Evolutionary conservation across 164 flowering plant species (phyloP).

Genomic region (Tetrastigma voinierianum): DNA sequence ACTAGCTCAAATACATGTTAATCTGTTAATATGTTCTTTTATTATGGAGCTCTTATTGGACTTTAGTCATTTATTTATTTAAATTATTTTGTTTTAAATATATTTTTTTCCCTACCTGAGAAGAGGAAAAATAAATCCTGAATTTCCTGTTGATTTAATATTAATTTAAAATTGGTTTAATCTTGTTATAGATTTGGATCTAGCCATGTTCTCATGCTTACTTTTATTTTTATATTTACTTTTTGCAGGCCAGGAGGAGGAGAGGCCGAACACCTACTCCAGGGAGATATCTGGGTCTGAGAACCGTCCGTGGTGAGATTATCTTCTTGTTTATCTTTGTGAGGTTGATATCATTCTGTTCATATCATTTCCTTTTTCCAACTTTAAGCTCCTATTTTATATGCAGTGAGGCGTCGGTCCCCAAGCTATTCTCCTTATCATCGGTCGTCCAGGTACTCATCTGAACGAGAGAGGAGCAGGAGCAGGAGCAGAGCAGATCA

Average conservation of each 20-base stretch:
- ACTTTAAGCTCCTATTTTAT: background rate
- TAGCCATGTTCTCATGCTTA: conserved; percentile 5
- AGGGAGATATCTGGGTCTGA: conserved; percentile 78
- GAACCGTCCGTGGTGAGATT: conserved; percentile 49
- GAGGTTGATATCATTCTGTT: background rate
- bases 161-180: too few species aligned
- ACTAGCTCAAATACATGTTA: background rate
- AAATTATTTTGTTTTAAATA: background rate
- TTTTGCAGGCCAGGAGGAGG: conserved; percentile 59
- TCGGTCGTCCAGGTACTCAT: conserved; percentile 39
- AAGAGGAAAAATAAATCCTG: too few species aligned
- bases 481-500: conserved; percentile 25
- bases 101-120: background rate
- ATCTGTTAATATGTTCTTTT: background rate
- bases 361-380: background rate
- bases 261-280: conserved; percentile 95
- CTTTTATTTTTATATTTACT: background rate
- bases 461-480: conserved; percentile 38
- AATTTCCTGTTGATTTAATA: too few species aligned
- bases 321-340: background rate
- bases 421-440: conserved; percentile 41
- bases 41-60: background rate
- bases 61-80: background rate
- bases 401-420: conserved; percentile 43
- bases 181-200: too few species aligned